Evolutionary conservation across 2,329 filamentous ascomycete species (phyloP).

Genomic region (Elsinoe arachidis): DNA sequence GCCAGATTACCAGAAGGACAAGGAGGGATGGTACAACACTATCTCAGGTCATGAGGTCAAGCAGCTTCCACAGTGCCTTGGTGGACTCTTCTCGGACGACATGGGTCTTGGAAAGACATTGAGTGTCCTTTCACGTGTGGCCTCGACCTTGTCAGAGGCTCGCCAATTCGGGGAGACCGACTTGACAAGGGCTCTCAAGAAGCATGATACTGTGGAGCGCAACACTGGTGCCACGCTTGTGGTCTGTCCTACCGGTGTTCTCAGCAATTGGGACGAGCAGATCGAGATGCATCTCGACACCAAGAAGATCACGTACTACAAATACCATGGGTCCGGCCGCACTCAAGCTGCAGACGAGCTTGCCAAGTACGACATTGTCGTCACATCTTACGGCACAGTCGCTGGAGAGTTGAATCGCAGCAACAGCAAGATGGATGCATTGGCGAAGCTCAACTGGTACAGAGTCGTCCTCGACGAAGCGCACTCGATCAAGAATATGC

Average conservation of each 20-base stretch:
- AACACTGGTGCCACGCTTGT: slow-evolving; percentile 78
- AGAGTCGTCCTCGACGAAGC: slow-evolving; percentile 90
- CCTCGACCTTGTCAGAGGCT: slow-evolving; percentile 56
- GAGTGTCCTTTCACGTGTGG: slow-evolving; percentile 72
- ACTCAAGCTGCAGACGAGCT: slow-evolving; percentile 61
- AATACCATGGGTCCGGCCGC: slow-evolving; percentile 78
- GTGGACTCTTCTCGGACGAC: slow-evolving; percentile 43
- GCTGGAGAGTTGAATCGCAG: slow-evolving; percentile 53
- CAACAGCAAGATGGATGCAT: slow-evolving; percentile 45
- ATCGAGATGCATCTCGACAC: slow-evolving; percentile 70
- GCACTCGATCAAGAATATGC: slow-evolving; percentile 83
- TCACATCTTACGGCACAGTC: slow-evolving; percentile 88
- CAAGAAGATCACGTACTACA: slow-evolving; percentile 59
- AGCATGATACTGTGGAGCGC: slow-evolving; percentile 38
- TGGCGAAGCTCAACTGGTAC: slow-evolving; percentile 81
- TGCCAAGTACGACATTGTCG: slow-evolving; percentile 68
- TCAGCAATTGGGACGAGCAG: slow-evolving; percentile 92
- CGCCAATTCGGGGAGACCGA: slow-evolving; percentile 53
- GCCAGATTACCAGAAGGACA: slow-evolving; percentile 48
- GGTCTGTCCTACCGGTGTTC: slow-evolving; percentile 80
- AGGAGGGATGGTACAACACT: slow-evolving; percentile 66
- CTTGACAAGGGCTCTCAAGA: slow-evolving; percentile 28
- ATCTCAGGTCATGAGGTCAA: slow-evolving; percentile 60
- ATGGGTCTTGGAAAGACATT: slow-evolving; percentile 51
- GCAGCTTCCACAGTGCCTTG: slow-evolving; percentile 31